These are phyloP conservation scores for Ganoderma leucocontextum DNA, from an alignment of 1,284 basidiomycete genomes.

Conservation along the genomic window DNA sequence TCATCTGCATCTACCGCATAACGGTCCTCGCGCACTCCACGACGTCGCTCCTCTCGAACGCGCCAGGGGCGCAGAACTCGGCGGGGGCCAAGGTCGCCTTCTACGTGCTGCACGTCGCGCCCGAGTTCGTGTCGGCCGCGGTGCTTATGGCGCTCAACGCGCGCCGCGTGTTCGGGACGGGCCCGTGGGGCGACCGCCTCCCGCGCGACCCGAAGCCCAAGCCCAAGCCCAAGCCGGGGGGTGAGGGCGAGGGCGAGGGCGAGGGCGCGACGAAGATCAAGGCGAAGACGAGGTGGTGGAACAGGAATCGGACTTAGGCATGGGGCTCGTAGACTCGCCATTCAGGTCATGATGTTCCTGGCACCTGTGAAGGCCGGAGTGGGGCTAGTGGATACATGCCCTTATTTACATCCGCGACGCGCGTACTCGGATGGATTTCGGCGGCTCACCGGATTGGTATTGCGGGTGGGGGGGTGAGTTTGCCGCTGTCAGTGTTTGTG, in stretches of 20 bases:
- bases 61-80: conserved; percentile 39
- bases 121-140: conserved; percentile 14
- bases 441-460: too few relatives aligned
- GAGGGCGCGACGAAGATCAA: background rate
- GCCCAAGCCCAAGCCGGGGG: background rate
- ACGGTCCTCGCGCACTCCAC: conserved; percentile 8
- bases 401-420: too few relatives aligned
- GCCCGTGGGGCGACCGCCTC: conserved; percentile 8
- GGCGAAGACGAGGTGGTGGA: background rate
- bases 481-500: too few relatives aligned
- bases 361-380: too few relatives aligned
- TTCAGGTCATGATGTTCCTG: too few relatives aligned
- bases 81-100: conserved; percentile 49
- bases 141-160: conserved; percentile 12
- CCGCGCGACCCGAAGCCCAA: conserved; percentile 2
- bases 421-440: too few relatives aligned
- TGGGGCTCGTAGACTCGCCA: too few relatives aligned
- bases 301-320: background rate
- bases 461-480: too few relatives aligned
- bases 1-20: conserved; percentile 13
- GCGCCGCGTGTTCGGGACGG: conserved; percentile 4
- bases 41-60: conserved; percentile 19
- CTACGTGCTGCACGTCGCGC: conserved; percentile 39
- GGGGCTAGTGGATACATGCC: too few relatives aligned
- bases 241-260: too few relatives aligned